A percentile compares a stretch with the other conserved stretches of the same genome.
Conservation (phyloP, 2,329 filamentous ascomycete species). For the Pseudocercospora cruenta region DNA sequence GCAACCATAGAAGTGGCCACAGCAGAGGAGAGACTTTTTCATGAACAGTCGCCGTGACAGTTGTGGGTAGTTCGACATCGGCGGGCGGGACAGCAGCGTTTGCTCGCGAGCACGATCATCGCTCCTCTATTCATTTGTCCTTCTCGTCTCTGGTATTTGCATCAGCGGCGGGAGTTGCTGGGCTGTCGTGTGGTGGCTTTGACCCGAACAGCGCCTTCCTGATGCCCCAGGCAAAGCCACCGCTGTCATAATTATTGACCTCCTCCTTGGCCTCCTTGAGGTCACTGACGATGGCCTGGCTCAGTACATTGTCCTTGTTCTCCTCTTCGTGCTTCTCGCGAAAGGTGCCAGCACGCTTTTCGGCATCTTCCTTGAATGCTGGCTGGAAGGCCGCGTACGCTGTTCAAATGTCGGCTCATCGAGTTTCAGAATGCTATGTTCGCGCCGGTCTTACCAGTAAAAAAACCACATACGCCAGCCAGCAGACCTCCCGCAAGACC, state of each 20-base stretch:
- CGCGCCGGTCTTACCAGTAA: slow-evolving; percentile 22
- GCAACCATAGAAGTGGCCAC: background rate
- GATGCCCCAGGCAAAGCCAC: slow-evolving; percentile 35
- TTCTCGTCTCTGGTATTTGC: background rate
- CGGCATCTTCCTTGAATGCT: slow-evolving; percentile 34
- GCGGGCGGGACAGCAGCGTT: background rate
- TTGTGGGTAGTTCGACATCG: background rate
- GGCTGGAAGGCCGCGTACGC: slow-evolving; percentile 38
- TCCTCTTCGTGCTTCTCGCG: slow-evolving; percentile 25
- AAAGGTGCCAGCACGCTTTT: slow-evolving; percentile 33
- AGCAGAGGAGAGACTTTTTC: slow-evolving; percentile 8
- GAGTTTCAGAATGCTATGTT: background rate
- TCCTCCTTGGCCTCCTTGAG: slow-evolving; percentile 32
- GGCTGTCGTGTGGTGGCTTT: background rate
- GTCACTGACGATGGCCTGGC: slow-evolving; percentile 33
- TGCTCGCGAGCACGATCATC: background rate
- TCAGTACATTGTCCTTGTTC: slow-evolving; percentile 27
- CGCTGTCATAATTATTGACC: slow-evolving; percentile 16
- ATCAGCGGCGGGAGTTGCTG: background rate
- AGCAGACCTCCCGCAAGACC: background rate
- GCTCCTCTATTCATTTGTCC: background rate
- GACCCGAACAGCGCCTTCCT: slow-evolving; percentile 24
- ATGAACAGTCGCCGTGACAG: background rate
- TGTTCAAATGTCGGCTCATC: slow-evolving; percentile 12
- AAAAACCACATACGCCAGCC: slow-evolving; percentile 25